These are phyloP conservation scores for Hippophae tibetana DNA, from an alignment of 306 rosid species.

Conservation along the genomic window DNA sequence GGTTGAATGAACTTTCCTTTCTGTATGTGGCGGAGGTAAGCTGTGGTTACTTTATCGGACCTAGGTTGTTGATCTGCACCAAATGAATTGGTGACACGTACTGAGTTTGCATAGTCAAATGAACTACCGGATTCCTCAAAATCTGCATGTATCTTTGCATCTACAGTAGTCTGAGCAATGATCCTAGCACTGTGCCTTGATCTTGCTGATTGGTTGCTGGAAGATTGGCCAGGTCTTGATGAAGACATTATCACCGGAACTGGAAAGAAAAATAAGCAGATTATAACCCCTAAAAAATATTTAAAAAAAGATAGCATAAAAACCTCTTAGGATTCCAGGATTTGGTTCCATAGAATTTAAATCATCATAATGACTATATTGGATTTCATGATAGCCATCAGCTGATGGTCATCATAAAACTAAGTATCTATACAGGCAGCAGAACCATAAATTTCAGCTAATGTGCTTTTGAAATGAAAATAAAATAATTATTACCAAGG, in stretches of 20 bases:
- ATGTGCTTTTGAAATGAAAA: too few species aligned
- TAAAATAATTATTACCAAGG: too few species aligned
- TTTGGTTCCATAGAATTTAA: neutral
- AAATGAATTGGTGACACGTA: slow-evolving; percentile 34
- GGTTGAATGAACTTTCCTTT: slow-evolving; percentile 86
- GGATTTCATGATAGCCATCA: too few species aligned
- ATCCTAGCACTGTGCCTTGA: slow-evolving; percentile 70
- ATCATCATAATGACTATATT: too few species aligned
- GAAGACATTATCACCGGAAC: slow-evolving; percentile 61
- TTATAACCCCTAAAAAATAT: slow-evolving; percentile 1
- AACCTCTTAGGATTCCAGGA: slow-evolving; percentile 1
- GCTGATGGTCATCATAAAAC: too few species aligned
- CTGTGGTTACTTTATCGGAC: slow-evolving; percentile 69
- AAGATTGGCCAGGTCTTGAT: slow-evolving; percentile 70
- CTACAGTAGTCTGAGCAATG: slow-evolving; percentile 80
- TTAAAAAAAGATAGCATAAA: slow-evolving; percentile 1
- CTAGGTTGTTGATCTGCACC: slow-evolving; percentile 48
- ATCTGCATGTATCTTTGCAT: slow-evolving; percentile 84
- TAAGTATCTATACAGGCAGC: too few species aligned
- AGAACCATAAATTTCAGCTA: too few species aligned
- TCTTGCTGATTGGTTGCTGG: slow-evolving; percentile 56
- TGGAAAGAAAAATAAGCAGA: slow-evolving; percentile 9
- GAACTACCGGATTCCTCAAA: slow-evolving; percentile 82
- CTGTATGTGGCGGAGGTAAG: slow-evolving; percentile 84
- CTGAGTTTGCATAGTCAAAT: slow-evolving; percentile 84